Evolutionary conservation across 441 rosid species (phyloP), one percentile per base, ranked within the genome.

Genomic region (Populus hybrid): DNA sequence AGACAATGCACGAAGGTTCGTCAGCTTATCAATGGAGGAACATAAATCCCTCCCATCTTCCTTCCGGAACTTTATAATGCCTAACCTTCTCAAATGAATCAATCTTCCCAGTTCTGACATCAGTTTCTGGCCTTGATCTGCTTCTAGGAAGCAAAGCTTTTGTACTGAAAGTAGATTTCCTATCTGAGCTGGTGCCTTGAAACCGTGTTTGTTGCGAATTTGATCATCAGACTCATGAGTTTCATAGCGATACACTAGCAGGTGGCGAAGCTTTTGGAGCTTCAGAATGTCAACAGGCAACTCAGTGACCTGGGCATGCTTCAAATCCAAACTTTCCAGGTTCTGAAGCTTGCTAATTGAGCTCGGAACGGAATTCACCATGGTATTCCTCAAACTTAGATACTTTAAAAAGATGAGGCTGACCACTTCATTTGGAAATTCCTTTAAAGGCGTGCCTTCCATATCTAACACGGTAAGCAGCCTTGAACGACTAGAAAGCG

Each of bases 1-100:
- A 1, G 87, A 85, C 28, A 87, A 61, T 36, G 85, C 80, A 0
- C 42, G 79, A 74, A 87, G 88, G 23, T 84, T 72, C 23, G 24
- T 50, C 76, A 81, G 64, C 30, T 77, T 81, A 42, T 76, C 68
- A n/a, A 87, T 78, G 20, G 86, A 79, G 12, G 77, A 76, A 66
- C 89, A 87, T 59, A 87, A 32, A 6, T 66, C 67, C 72, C 53
- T 75, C 65, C 87, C 90, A 72, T 87, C 79, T 80, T 78, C 82
- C 7, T 28, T 70, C 32, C 75, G 77, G 67, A 86, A 46, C 68
- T 80, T 83, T 46, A 77, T 26, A 76, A 88, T 75, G 12, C 90
- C 88, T 20, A 87, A 38, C 63, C 86, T 76, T 68, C 84, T 86
- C 69, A 86, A 77, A 57, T 81, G 85, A 6, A 30, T 78, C 32